Conservation (phyloP, 176 grass and related monocot species). For the Avena eriantha region DNA sequence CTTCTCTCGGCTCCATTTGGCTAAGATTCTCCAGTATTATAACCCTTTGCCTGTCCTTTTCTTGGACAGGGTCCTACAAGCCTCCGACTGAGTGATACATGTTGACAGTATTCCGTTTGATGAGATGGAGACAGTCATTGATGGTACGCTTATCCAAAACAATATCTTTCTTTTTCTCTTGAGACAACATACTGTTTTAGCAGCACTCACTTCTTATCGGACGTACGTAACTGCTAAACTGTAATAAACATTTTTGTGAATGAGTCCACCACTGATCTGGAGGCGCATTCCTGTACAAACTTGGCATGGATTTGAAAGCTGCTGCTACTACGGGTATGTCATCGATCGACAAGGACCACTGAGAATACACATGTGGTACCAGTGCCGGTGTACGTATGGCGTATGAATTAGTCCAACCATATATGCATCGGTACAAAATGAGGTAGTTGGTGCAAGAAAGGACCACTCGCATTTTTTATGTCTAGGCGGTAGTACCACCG, state of each 20-base stretch:
- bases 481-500: not conserved
- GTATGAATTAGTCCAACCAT: constrained; percentile 1
- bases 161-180: not conserved
- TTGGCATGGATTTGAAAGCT: not conserved
- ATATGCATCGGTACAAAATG: constrained; percentile 6
- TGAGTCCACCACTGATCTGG: not conserved
- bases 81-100: constrained; percentile 21
- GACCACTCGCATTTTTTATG: not conserved
- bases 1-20: not conserved
- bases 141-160: constrained; percentile 23
- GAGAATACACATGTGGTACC: not conserved
- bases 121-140: not conserved
- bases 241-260: too few species aligned
- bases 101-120: constrained; percentile 6
- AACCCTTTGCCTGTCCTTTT: not conserved
- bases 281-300: not conserved
- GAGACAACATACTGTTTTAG: not conserved
- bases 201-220: too few species aligned
- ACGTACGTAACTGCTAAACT: too few species aligned
- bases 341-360: not conserved
- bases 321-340: not conserved
- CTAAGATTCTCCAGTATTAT: not conserved
- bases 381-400: not conserved
- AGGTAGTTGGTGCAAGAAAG: not conserved
- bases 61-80: constrained; percentile 8